phyloP scores from a whole-genome alignment of 495 filamentous ascomycete species.

The Neurospora pannonica region DNA sequence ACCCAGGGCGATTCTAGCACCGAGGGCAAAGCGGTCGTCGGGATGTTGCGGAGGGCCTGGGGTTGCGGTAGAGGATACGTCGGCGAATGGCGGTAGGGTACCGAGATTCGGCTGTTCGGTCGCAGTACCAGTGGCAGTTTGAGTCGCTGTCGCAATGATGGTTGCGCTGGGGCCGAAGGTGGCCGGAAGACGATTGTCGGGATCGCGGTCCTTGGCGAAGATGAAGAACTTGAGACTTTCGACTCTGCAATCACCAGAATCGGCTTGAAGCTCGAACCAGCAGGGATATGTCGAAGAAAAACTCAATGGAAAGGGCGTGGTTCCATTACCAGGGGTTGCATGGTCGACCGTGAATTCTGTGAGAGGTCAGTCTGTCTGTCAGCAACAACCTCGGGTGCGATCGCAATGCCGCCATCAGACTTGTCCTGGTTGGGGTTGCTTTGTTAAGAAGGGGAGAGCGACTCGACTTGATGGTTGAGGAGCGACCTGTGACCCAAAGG shows the following conservation, averaged over 20 bases:
- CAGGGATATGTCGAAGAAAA: constrained; percentile 18
- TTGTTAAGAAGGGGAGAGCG: background rate
- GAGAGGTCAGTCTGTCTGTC: constrained; percentile 9
- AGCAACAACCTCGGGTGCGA: constrained; percentile 1
- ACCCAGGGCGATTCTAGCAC: constrained; percentile 19
- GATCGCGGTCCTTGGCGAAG: background rate
- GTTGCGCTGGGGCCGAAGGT: constrained; percentile 5
- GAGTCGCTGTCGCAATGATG: background rate
- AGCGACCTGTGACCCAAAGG: background rate
- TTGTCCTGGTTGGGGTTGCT: background rate
- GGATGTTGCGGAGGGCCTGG: background rate
- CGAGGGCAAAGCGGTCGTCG: constrained; percentile 12
- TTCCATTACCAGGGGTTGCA: constrained; percentile 14
- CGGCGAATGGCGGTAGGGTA: background rate
- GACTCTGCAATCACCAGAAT: constrained; percentile 11
- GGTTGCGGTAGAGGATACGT: background rate
- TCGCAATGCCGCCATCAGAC: background rate
- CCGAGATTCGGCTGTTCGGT: background rate
- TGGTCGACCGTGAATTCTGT: constrained; percentile 14
- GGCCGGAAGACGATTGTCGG: constrained; percentile 3
- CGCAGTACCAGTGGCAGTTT: background rate
- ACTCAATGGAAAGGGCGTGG: constrained; percentile 11
- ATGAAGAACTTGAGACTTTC: constrained; percentile 7
- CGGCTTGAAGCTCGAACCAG: constrained; percentile 18
- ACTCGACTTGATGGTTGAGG: background rate